Percentiles rank a stretch among this genome's conserved stretches.
Conservation (phyloP, 2,329 filamentous ascomycete genomes). For the Microsporum audouinii region DNA sequence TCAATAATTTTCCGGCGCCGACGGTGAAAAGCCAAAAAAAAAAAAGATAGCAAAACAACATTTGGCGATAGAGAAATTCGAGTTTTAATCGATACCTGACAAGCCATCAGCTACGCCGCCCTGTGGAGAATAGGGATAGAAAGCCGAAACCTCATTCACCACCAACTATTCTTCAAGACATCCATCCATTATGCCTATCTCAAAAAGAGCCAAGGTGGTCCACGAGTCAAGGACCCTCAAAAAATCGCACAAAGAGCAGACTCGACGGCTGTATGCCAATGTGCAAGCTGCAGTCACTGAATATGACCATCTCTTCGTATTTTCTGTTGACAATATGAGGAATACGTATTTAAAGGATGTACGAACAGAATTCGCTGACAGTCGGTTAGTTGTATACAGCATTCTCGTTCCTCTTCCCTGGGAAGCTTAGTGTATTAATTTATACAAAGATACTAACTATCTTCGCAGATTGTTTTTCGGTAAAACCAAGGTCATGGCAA, state of each 20-base stretch:
- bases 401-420: background rate
- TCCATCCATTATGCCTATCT: constrained; percentile 71
- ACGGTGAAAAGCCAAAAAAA: background rate
- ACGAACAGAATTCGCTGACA: constrained; percentile 70
- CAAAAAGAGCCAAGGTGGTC: constrained; percentile 79
- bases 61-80: background rate
- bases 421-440: background rate
- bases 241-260: constrained; percentile 81
- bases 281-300: constrained; percentile 74
- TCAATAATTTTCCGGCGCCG: background rate
- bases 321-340: constrained; percentile 92
- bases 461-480: constrained; percentile 80
- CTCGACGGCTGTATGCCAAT: constrained; percentile 75
- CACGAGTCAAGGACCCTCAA: constrained; percentile 86
- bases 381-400: constrained; percentile 49
- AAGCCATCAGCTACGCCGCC: background rate
- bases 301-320: constrained; percentile 87
- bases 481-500: constrained; percentile 98
- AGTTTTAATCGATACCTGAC: background rate
- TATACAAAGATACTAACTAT: background rate
- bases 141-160: background rate
- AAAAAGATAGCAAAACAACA: background rate
- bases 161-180: background rate
- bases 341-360: constrained; percentile 93
- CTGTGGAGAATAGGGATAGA: background rate